phyloP scores from a whole-genome alignment of 768 basidiomycete species.

The Lactifluus volemus region DNA sequence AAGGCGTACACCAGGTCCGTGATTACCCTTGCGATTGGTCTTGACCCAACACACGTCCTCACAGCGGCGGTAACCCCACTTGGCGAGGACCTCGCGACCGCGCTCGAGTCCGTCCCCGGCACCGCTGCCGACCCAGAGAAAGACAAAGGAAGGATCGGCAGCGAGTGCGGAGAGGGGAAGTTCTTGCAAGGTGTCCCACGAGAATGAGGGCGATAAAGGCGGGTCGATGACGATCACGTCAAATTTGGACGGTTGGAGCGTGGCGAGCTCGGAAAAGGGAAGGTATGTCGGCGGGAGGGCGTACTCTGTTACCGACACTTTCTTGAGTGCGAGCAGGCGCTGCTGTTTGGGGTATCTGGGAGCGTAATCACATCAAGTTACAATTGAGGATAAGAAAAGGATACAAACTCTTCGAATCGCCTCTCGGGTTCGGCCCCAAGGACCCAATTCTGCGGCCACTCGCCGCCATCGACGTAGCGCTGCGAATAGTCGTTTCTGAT shows the following conservation, averaged over 20 bases:
- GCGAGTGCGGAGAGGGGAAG: constrained; percentile 77
- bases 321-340: constrained; percentile 75
- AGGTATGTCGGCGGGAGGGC: constrained; percentile 72
- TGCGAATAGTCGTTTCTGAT: constrained; percentile 93
- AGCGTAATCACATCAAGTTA: too few species aligned
- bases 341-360: constrained; percentile 93
- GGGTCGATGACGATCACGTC: constrained; percentile 90
- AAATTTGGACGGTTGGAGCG: constrained; percentile 63
- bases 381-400: neutral
- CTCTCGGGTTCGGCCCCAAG: constrained; percentile 81
- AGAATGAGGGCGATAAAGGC: constrained; percentile 76
- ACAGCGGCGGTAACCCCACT: constrained; percentile 91
- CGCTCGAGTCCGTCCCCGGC: constrained; percentile 86
- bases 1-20: constrained; percentile 61
- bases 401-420: constrained; percentile 88
- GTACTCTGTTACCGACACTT: constrained; percentile 58
- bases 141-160: constrained; percentile 88
- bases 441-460: constrained; percentile 93
- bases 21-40: constrained; percentile 68
- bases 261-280: constrained; percentile 45
- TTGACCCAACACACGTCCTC: constrained; percentile 99
- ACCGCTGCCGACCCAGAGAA: constrained; percentile 93
- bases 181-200: constrained; percentile 77
- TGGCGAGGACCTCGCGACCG: constrained; percentile 82
- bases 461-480: constrained; percentile 82